Evolutionary conservation across 2,329 filamentous ascomycete genomes (phyloP).

Genomic region (Dichotomopilus funicola): DNA sequence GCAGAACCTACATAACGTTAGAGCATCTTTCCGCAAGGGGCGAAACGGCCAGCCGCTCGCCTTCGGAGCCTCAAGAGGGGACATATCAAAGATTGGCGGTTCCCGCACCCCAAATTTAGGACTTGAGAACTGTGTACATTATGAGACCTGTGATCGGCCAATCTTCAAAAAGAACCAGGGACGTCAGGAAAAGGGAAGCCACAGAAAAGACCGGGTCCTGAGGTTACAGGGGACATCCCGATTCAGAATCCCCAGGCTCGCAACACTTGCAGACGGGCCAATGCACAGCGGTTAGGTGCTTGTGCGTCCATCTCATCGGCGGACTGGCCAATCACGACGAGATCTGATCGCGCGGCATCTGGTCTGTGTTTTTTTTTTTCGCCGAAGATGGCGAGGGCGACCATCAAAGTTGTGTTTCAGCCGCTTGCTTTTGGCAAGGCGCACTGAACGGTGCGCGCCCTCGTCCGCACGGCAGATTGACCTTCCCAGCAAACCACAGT

Average conservation of each 20-base stretch:
- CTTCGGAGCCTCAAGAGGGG: background rate
- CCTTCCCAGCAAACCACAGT: background rate
- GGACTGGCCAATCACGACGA: slow-evolving; percentile 23
- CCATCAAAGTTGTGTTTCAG: slow-evolving; percentile 24
- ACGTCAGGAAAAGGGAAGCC: background rate
- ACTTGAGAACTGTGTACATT: slow-evolving; percentile 2
- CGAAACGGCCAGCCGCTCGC: slow-evolving; percentile 10
- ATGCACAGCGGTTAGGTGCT: slow-evolving; percentile 33
- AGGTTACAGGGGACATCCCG: slow-evolving; percentile 19
- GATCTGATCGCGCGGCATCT: slow-evolving; percentile 2
- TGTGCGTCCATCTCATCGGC: slow-evolving; percentile 23
- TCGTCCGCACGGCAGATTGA: background rate
- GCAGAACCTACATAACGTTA: too few species aligned
- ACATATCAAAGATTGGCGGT: background rate
- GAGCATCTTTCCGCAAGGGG: slow-evolving; percentile 2
- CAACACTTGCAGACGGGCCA: slow-evolving; percentile 25
- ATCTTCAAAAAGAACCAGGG: background rate
- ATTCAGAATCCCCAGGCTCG: slow-evolving; percentile 13
- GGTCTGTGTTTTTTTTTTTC: background rate
- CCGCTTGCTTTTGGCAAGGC: slow-evolving; percentile 18
- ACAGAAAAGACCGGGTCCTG: slow-evolving; percentile 1
- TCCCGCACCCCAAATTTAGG: slow-evolving; percentile 7
- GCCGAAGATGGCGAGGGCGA: slow-evolving; percentile 5
- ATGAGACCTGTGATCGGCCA: too few species aligned
- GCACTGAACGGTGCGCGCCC: slow-evolving; percentile 7